Evolutionary conservation across 257 asterid species (phyloP), one percentile per base, ranked within the genome.

Genomic region (Solanum stenotomum): DNA sequence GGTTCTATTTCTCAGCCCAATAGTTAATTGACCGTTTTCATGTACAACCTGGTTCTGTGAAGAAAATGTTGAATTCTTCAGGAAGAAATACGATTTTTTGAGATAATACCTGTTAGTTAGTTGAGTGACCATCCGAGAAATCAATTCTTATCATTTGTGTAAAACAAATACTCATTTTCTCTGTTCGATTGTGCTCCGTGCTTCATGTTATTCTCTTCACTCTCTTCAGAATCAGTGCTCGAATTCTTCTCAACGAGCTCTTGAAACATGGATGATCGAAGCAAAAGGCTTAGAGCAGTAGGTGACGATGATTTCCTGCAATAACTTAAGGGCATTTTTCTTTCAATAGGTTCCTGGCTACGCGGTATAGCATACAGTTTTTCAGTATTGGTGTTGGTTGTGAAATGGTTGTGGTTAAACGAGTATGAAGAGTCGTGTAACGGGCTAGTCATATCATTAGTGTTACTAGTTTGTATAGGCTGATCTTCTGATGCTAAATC

Each of bases 261-360:
- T 84, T 90, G 92, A 77, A 94, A 95, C 96, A 95, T 72, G 31
- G 98, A 92, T 31, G 98, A 95, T 4, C 93, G 90, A 29, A 93
- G 92, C 14, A 95, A 92, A 59, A 95, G 96, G 85, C 96, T 88
- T 5, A 95, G 89, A 5, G 98, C 98, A 3, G 98, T 91, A 12
- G 98, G 94, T 6, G 98, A 88, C 1, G 98, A 49, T 16, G 92
- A 86, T 46, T 83, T 92, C 87, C 23, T 90, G 78, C 86, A 76
- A 31, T 92, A 93, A 88, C 90, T 89, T 29, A 94, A 90, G 22
- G 97, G 96, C 91, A 92, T 88, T 90, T 93, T 94, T 78, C 95
- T 87, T 87, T 94, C 98, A 4, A 95, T 87, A 8, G 94, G 87
- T 85, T 95, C 95, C 70, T 88, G 94, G 52, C 92, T 93, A 11